Conservation (phyloP, 2,329 filamentous ascomycete species). For the Ophiostoma pallidulum region DNA sequence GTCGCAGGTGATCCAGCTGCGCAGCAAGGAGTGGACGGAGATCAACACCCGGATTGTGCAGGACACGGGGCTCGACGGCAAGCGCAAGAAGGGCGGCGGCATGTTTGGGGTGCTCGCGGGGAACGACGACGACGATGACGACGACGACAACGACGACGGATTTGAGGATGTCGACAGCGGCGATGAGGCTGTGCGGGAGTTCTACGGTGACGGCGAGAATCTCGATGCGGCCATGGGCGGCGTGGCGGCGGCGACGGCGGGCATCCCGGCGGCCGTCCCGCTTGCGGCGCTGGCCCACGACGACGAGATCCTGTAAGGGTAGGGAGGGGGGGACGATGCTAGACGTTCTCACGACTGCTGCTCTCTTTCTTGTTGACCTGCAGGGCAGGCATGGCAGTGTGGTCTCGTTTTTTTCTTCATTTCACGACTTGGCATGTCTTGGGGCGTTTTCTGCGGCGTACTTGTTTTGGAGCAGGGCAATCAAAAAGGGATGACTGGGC, state of each 20-base stretch:
- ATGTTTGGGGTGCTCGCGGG: slow-evolving; percentile 10
- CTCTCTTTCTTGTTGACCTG: background rate
- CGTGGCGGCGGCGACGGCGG: background rate
- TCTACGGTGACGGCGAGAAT: slow-evolving; percentile 11
- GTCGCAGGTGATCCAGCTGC: slow-evolving; percentile 36
- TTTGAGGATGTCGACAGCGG: slow-evolving; percentile 12
- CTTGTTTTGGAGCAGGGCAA: background rate
- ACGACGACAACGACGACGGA: slow-evolving; percentile 1
- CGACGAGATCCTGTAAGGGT: slow-evolving; percentile 17
- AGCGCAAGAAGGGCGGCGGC: slow-evolving; percentile 10
- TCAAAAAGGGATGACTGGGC: too few relatives aligned
- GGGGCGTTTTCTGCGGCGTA: background rate
- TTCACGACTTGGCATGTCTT: background rate
- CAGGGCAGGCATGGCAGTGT: too few relatives aligned
- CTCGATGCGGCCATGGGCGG: slow-evolving; percentile 15
- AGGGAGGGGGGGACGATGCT: too few relatives aligned
- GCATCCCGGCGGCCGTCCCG: slow-evolving; percentile 4
- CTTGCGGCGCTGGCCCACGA: slow-evolving; percentile 6
- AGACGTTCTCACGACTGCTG: background rate
- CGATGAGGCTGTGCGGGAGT: slow-evolving; percentile 17
- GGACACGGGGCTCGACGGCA: slow-evolving; percentile 2
- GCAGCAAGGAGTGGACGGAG: slow-evolving; percentile 49
- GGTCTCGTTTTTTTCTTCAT: too few relatives aligned
- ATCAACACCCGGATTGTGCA: slow-evolving; percentile 32
- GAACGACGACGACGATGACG: background rate